Evolutionary conservation across 495 filamentous ascomycete genomes (phyloP), one percentile per base, ranked within the genome.

Genomic region (Pseudotulostoma volvatum): DNA sequence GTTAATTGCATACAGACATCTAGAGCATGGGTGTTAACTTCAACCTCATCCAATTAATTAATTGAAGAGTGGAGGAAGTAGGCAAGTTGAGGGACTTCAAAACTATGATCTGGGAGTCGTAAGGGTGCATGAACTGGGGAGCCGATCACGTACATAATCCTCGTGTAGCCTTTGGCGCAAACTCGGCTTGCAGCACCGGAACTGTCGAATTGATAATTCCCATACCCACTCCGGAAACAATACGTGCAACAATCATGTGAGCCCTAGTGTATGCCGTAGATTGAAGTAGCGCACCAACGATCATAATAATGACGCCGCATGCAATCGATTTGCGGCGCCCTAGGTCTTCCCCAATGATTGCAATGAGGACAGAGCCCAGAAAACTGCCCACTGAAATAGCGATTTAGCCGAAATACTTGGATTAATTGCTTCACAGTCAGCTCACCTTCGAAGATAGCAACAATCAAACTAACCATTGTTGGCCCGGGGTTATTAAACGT

Each of bases 241-340:
- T 62, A 1, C 66, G 53, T 7, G 67, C 64, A 33, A 66, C 56
- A 16, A 73, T 57, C 25, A 72, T 38, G 33, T 68, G 61, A 1
- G 55, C 43, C 15, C 59, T 46, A 7, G 54, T 60, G 28, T 51
- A 61, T 8, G 66, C 50, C n/a, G 51, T 53, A 7, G 58, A 57
- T 39, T 67, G 66, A 28, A 70, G 42, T 8, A 53, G 51, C 7
- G 57, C 59, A 3, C 70, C 68, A 31, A 60, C 51, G 5, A 76
- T 51, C 70, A 83, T 77, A 46, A 84, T 73, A 14, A 61, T 47
- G 2, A 76, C 76, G 17, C 80, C 78, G 15, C 74, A 41, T 39
- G 83, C 74, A 50, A 84, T 79, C 25, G 76, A 78, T 44, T 66
- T 67, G 46, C 70, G 72, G 5, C 81, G 70, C 9, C 80, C 81